These are phyloP conservation scores for Lantana camara DNA, from an alignment of 257 asterid species.

Conservation along the genomic window DNA sequence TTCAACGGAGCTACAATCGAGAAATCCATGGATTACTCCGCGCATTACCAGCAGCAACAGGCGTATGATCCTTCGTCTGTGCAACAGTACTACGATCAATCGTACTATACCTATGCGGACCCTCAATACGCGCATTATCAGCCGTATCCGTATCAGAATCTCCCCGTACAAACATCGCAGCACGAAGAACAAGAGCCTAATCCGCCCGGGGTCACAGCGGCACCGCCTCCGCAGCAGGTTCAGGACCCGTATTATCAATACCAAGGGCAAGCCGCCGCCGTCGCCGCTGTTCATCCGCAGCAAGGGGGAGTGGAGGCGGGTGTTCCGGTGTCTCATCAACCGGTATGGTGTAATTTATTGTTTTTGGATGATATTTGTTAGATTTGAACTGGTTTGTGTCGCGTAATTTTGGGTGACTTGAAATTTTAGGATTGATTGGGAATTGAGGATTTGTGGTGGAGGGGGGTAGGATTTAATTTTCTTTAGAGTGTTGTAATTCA, in stretches of 20 bases:
- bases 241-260: slow-evolving; percentile 32
- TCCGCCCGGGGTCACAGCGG: slow-evolving; percentile 59
- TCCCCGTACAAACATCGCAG: slow-evolving; percentile 37
- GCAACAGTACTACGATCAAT: slow-evolving; percentile 37
- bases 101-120: slow-evolving; percentile 36
- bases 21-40: slow-evolving; percentile 33
- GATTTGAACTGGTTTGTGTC: not conserved
- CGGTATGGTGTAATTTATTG: slow-evolving; percentile 31
- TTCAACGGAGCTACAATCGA: not conserved
- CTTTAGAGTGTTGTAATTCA: not conserved
- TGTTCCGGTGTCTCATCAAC: slow-evolving; percentile 36
- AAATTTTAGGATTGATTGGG: slow-evolving; percentile 7
- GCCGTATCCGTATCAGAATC: slow-evolving; percentile 35
- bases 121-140: slow-evolving; percentile 33
- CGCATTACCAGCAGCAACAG: slow-evolving; percentile 33
- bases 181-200: slow-evolving; percentile 43
- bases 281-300: slow-evolving; percentile 22
- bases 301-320: slow-evolving; percentile 29
- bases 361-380: not conserved
- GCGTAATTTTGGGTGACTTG: not conserved
- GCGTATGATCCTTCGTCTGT: slow-evolving; percentile 33
- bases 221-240: slow-evolving; percentile 16
- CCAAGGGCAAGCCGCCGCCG: slow-evolving; percentile 21
- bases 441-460: not conserved
- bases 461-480: not conserved